Evolutionary conservation across 305 asterid species (phyloP).

Genomic region (Caryopteris hybrid): DNA sequence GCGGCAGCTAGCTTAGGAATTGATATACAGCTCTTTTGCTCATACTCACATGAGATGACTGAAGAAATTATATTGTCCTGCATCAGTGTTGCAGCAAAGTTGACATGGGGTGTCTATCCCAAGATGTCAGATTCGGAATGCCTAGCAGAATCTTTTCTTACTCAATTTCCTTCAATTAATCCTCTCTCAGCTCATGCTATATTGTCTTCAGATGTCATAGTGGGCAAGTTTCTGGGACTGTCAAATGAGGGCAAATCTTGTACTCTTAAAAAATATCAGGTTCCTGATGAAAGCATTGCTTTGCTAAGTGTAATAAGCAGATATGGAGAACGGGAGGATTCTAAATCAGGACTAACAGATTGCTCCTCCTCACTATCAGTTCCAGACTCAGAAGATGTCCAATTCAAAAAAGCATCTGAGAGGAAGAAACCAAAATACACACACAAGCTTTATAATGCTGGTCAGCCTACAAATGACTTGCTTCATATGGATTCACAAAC

Average conservation of each 20-base stretch:
- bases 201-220: slow-evolving; percentile 61
- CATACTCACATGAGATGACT: slow-evolving; percentile 80
- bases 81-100: slow-evolving; percentile 55
- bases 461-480: slow-evolving; percentile 35
- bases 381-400: slow-evolving; percentile 58
- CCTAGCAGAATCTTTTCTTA: slow-evolving; percentile 87
- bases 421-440: slow-evolving; percentile 54
- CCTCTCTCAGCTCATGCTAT: slow-evolving; percentile 95
- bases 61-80: slow-evolving; percentile 79
- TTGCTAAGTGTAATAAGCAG: slow-evolving; percentile 57
- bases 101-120: slow-evolving; percentile 52
- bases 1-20: slow-evolving; percentile 96
- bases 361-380: slow-evolving; percentile 80
- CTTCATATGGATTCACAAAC: slow-evolving; percentile 40
- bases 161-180: slow-evolving; percentile 87
- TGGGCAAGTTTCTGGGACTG: slow-evolving; percentile 65
- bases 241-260: slow-evolving; percentile 42
- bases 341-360: slow-evolving; percentile 87
- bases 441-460: slow-evolving; percentile 26
- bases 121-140: slow-evolving; percentile 79
- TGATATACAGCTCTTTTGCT: slow-evolving; percentile 72
- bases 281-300: slow-evolving; percentile 73
- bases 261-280: slow-evolving; percentile 57
- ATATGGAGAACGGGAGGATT: slow-evolving; percentile 89
- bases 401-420: slow-evolving; percentile 35